Conservation (phyloP, 192 early-diverging fungal species). For the Backusella tarrabulga region DNA sequence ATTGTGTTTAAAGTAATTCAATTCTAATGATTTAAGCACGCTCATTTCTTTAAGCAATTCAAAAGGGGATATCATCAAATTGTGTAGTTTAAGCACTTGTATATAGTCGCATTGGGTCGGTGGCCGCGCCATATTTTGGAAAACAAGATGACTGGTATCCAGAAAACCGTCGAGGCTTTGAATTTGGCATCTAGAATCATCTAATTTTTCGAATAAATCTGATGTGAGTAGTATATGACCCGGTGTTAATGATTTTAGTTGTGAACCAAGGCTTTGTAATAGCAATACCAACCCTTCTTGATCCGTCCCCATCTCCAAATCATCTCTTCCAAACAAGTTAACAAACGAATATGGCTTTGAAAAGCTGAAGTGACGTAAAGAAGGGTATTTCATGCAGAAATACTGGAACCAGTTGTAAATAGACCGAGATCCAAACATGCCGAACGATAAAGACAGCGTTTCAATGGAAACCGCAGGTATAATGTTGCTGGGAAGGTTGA, state of each 20-base stretch:
- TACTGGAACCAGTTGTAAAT: background rate
- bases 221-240: background rate
- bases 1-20: background rate
- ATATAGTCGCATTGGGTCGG: background rate
- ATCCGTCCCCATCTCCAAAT: background rate
- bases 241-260: background rate
- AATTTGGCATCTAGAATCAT: background rate
- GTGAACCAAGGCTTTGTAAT: background rate
- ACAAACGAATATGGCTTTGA: constrained; percentile 1
- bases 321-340: background rate
- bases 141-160: background rate
- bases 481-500: background rate
- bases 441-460: background rate
- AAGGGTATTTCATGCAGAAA: background rate
- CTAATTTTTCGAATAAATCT: background rate
- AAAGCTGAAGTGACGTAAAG: background rate
- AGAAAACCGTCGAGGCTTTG: background rate
- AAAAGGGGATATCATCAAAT: background rate
- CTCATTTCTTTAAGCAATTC: background rate
- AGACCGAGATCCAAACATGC: background rate
- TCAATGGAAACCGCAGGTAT: background rate
- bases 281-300: background rate
- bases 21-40: background rate
- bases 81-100: background rate
- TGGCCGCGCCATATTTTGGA: background rate